Evolutionary conservation across 805 yeast species (phyloP), one percentile per base, ranked within the genome.

Genomic region (Millerago galiae): DNA sequence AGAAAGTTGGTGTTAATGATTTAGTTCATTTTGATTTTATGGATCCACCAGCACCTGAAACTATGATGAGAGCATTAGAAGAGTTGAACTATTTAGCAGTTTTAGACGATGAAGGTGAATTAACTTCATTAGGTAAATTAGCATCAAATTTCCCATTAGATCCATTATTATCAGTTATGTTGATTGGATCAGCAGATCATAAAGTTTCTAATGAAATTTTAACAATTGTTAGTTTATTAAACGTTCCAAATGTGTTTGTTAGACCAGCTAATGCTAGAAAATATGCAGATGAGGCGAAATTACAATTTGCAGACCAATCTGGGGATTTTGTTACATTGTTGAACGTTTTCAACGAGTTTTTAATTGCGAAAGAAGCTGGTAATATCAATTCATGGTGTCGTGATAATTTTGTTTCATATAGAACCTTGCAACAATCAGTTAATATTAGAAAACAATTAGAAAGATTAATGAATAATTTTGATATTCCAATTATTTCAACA

Each of bases 21-120:
- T 76, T 91, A 57, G 99, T 93, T 32, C 98, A 91, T 66, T 91
- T 91, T 59, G 99, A 93, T 62, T 91, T 93, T 60, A 91, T 91
- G 95, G 99, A 91, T 60, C 98, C 99, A 8, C 99, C 99, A 12
- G 98, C 98, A 3, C 99, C 99, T 9, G 99, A 91, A 65, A 93
- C 99, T 7, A 93, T 91, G 99, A 93, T 93, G 99, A 76, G 99
- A 61, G 98, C 98, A 0, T 70, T 91, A 49, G 99, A 91, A 63
- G 99, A 91, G 63, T 73, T 91, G 56, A 90, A 93, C 60, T 93
- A 88, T 60, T 70, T 91, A 48, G 81, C 83, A 17, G 93, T 97
- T 67, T 72, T 91, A 41, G 86, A 87, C 52, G 96, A 93, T 60
- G 91, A 88, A 37, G 99, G 98, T 47, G 82, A 83, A 42, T 67